A percentile compares a stretch with the other conserved stretches of the same genome.
These are phyloP conservation scores for Euphrasia arctica DNA, from an alignment of 305 asterid genomes.

Conservation along the genomic window DNA sequence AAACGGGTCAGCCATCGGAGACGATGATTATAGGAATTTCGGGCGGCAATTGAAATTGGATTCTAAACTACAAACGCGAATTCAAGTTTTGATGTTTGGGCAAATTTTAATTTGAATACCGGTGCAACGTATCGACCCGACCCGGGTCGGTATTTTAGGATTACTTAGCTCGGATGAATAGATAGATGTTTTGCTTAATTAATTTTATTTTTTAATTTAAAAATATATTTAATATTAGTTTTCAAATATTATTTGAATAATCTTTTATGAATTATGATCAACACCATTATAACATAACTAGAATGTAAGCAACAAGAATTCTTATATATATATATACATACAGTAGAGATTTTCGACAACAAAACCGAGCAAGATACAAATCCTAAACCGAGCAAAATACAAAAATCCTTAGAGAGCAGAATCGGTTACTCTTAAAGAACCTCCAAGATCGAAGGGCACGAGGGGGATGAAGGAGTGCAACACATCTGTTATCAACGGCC, in stretches of 20 bases:
- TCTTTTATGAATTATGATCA: too few relatives aligned
- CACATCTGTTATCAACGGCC: slow-evolving; percentile 71
- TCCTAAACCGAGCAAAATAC: not conserved
- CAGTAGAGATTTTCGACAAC: not conserved
- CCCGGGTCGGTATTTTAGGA: not conserved
- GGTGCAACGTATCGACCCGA: not conserved
- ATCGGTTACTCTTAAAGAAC: slow-evolving; percentile 31
- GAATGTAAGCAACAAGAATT: not conserved
- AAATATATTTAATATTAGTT: too few relatives aligned
- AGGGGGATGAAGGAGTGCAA: slow-evolving; percentile 76
- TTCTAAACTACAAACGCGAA: not conserved
- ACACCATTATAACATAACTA: too few relatives aligned
- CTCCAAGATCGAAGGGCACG: slow-evolving; percentile 66
- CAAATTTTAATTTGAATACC: too few relatives aligned
- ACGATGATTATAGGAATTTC: slow-evolving; percentile 3
- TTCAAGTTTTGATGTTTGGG: not conserved
- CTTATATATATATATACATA: not conserved
- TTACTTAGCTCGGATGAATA: too few relatives aligned
- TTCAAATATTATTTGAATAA: too few relatives aligned
- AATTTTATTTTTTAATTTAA: too few relatives aligned
- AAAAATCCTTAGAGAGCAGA: not conserved
- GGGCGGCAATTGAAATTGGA: not conserved
- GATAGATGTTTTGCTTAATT: too few relatives aligned
- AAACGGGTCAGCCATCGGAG: slow-evolving; percentile 41
- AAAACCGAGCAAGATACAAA: too few relatives aligned